Conservation (phyloP, 164 flowering plant genomes). For the Umbilicus rupestris region DNA sequence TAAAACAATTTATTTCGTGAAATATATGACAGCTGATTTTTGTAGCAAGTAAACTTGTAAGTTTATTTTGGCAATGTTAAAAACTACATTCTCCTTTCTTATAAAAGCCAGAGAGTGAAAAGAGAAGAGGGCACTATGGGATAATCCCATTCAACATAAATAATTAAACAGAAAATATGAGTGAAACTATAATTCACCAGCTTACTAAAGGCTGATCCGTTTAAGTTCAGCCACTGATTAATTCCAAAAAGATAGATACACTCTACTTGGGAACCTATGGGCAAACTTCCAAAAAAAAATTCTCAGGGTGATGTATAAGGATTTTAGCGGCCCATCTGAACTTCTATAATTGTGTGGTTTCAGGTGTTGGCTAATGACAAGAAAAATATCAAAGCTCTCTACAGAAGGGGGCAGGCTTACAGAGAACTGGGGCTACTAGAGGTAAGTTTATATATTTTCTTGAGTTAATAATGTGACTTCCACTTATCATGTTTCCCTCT, state of each 20-base stretch:
- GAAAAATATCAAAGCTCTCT: conserved; percentile 84
- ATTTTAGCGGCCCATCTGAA: neutral
- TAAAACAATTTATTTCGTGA: no score
- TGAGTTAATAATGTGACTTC: neutral
- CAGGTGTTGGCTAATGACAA: conserved; percentile 76
- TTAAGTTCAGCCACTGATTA: neutral
- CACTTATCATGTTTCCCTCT: neutral
- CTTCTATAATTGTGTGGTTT: neutral
- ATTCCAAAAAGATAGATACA: neutral
- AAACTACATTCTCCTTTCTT: no score
- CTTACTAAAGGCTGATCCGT: no score
- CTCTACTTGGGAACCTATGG: neutral
- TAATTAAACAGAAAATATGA: no score
- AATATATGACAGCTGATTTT: no score
- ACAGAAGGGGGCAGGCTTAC: conserved; percentile 94
- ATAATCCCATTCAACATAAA: no score
- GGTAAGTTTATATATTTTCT: conserved; percentile 34
- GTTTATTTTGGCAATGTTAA: no score
- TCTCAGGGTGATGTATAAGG: neutral
- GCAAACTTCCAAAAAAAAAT: neutral
- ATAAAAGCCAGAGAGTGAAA: no score
- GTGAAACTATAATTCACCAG: no score
- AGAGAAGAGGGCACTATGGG: no score
- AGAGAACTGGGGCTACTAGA: conserved; percentile 56
- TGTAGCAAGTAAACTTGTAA: no score